Conservation (phyloP, 768 basidiomycete species). For the Trametes cinnabarina region DNA sequence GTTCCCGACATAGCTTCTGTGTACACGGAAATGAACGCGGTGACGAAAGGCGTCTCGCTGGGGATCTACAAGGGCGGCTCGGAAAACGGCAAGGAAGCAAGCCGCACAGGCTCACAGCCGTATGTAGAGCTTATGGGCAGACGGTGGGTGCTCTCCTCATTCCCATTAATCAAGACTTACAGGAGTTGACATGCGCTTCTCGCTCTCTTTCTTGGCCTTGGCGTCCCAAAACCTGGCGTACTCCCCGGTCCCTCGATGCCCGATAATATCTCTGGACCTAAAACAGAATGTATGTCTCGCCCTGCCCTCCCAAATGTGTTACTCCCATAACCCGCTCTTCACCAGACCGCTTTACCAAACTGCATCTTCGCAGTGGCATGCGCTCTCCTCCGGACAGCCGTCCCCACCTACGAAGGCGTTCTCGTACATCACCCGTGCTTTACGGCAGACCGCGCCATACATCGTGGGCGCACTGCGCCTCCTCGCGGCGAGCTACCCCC, state of each 20-base stretch:
- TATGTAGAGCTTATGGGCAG: constrained; percentile 85
- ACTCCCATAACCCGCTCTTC: background rate
- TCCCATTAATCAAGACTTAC: background rate
- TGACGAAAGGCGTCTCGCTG: constrained; percentile 79
- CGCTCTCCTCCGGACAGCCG: constrained; percentile 68
- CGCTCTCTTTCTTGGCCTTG: background rate
- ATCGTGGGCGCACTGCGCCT: constrained; percentile 76
- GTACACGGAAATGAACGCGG: constrained; percentile 91
- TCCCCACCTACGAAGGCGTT: constrained; percentile 74
- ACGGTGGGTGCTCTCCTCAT: constrained; percentile 41
- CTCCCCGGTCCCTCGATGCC: background rate
- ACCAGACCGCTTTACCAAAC: constrained; percentile 77
- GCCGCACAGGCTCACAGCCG: constrained; percentile 63
- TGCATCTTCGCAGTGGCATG: constrained; percentile 70
- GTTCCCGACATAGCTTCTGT: constrained; percentile 61
- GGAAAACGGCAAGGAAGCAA: constrained; percentile 54
- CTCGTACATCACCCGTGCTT: constrained; percentile 75
- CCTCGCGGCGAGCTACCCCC: constrained; percentile 56
- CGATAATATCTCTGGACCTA: background rate
- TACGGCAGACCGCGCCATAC: constrained; percentile 76
- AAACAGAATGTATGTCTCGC: constrained; percentile 14
- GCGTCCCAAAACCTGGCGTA: background rate
- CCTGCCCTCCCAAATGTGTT: background rate
- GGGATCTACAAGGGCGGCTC: constrained; percentile 67
- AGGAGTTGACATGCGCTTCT: constrained; percentile 2